Percentiles rank a stretch among this genome's conserved stretches.
phyloP scores from a whole-genome alignment of 2,329 filamentous ascomycete species.

The Fusarium annulatum region DNA sequence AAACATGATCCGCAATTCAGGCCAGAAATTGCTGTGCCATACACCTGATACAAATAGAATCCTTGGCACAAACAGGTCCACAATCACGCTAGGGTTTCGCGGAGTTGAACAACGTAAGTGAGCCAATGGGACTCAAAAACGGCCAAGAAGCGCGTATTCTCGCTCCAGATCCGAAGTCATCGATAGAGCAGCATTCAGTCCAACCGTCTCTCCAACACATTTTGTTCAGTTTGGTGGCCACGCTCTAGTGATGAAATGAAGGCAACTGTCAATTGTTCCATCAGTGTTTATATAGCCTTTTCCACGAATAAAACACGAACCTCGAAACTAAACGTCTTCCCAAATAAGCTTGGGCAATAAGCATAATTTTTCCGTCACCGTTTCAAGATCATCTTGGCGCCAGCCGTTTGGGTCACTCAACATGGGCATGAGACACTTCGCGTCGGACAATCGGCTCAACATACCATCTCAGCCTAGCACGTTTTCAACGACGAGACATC shows the following conservation, averaged over 20 bases:
- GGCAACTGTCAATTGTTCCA: not conserved
- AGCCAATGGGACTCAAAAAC: not conserved
- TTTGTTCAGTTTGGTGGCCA: not conserved
- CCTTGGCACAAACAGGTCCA: not conserved
- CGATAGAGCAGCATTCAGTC: not conserved
- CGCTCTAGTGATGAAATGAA: not conserved
- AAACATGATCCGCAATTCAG: not conserved
- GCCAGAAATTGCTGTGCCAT: not conserved
- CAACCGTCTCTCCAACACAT: not conserved
- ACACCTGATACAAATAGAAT: not conserved
- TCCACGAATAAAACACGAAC: not conserved
- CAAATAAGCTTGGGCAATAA: not conserved
- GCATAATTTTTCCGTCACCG: not conserved
- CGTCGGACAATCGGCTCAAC: not conserved
- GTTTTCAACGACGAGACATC: not conserved
- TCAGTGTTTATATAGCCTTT: not conserved
- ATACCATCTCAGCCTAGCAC: not conserved
- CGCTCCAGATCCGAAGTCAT: not conserved
- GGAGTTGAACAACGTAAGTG: not conserved
- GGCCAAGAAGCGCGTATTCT: not conserved
- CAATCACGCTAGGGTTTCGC: not conserved
- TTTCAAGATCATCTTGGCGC: slow-evolving; percentile 2
- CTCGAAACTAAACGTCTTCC: not conserved
- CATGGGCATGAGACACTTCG: not conserved
- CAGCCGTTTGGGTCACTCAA: not conserved